Conservation (phyloP, 2,329 filamentous ascomycete genomes). For the Pseudophaeomoniella oleicola region DNA sequence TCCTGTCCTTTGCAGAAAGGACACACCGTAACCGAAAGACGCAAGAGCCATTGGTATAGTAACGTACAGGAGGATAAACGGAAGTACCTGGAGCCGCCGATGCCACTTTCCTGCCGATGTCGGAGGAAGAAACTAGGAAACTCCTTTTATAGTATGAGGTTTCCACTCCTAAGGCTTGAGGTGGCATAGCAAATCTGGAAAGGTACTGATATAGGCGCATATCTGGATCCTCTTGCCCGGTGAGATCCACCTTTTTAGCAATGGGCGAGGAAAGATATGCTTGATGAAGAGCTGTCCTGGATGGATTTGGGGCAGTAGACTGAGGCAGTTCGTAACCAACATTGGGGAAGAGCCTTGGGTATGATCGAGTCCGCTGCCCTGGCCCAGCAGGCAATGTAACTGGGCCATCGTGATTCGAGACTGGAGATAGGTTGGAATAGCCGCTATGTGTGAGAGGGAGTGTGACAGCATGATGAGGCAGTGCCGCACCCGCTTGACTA, state of each 20-base stretch:
- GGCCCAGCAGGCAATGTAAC: too few relatives aligned
- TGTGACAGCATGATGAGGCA: too few relatives aligned
- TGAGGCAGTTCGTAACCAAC: slow-evolving; percentile 14
- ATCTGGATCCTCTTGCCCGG: slow-evolving; percentile 10
- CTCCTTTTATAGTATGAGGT: slow-evolving; percentile 16
- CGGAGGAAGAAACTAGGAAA: slow-evolving; percentile 19
- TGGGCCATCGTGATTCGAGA: too few relatives aligned
- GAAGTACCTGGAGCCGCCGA: slow-evolving; percentile 3
- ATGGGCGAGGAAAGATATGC: slow-evolving; percentile 40
- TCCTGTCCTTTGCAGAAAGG: slow-evolving; percentile 18
- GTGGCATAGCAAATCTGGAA: slow-evolving; percentile 16
- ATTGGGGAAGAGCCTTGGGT: slow-evolving; percentile 1
- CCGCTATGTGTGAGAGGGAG: too few relatives aligned
- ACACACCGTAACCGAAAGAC: slow-evolving; percentile 59
- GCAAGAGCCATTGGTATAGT: slow-evolving; percentile 36
- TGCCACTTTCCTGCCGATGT: slow-evolving; percentile 7
- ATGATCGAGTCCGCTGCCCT: too few relatives aligned
- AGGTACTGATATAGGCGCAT: slow-evolving; percentile 21
- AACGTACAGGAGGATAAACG: slow-evolving; percentile 15
- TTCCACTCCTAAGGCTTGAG: slow-evolving; percentile 14
- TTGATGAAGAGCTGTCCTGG: slow-evolving; percentile 41
- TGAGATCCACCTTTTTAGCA: slow-evolving; percentile 18
- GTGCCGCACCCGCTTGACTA: too few relatives aligned
- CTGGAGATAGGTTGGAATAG: too few relatives aligned
- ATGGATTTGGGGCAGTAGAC: slow-evolving; percentile 28